Conservation (phyloP, 108 stramenopile genomes). For the Tribonema minus region DNA sequence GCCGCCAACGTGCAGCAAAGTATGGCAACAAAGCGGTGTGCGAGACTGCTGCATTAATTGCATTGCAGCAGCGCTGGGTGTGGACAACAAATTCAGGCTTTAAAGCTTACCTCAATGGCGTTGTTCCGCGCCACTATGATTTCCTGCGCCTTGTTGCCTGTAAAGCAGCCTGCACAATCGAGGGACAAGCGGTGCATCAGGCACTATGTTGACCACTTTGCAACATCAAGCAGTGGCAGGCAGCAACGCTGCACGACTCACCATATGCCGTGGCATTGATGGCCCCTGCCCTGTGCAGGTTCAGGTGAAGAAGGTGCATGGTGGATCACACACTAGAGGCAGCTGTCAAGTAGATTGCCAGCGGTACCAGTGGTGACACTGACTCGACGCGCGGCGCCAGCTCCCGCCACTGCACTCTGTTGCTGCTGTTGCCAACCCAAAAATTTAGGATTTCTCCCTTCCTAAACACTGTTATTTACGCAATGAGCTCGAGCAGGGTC, state of each 20-base stretch:
- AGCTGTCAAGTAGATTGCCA: no score
- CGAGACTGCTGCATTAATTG: neutral
- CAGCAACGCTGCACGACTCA: neutral
- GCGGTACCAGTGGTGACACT: no score
- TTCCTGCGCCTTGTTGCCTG: conserved; percentile 42
- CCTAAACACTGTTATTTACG: no score
- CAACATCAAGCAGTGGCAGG: neutral
- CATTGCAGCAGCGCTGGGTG: neutral
- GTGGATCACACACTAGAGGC: no score
- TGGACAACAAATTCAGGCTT: neutral
- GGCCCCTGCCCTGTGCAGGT: conserved; percentile 26
- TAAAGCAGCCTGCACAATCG: conserved; percentile 24
- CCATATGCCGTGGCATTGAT: conserved; percentile 47
- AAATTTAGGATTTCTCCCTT: no score
- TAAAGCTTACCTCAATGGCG: conserved; percentile 8
- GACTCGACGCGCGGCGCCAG: no score
- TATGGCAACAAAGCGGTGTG: no score
- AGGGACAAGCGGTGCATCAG: neutral
- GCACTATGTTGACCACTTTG: neutral
- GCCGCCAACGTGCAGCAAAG: neutral
- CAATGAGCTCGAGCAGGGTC: no score
- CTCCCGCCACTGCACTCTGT: no score
- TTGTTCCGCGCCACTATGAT: conserved; percentile 28
- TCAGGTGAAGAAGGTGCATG: conserved; percentile 35
- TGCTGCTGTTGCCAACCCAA: no score